phyloP scores from a whole-genome alignment of 495 filamentous ascomycete genomes.

The Talaromyces wortmannii region DNA sequence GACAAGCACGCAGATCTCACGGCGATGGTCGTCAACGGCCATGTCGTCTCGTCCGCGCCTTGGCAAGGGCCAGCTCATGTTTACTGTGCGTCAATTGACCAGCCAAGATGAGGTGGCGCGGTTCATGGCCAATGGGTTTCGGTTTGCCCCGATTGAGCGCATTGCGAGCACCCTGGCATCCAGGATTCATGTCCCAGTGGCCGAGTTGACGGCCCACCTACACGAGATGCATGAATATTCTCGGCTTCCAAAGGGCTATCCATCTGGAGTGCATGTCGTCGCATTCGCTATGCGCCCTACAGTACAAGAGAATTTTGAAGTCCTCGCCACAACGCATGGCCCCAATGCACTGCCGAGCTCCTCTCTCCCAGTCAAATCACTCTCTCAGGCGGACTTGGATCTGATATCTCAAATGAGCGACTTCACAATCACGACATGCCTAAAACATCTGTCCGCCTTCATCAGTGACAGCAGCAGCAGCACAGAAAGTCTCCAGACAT shows the following conservation, averaged over 20 bases:
- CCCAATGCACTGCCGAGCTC: constrained; percentile 63
- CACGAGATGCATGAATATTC: constrained; percentile 55
- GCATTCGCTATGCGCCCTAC: constrained; percentile 68
- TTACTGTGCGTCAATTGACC: constrained; percentile 64
- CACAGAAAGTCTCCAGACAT: background rate
- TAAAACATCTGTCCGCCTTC: constrained; percentile 36
- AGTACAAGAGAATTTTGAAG: constrained; percentile 61
- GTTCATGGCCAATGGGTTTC: constrained; percentile 66
- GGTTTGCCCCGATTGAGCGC: constrained; percentile 64
- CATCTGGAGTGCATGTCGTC: constrained; percentile 66
- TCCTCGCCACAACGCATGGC: constrained; percentile 59
- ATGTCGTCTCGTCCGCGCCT: constrained; percentile 21
- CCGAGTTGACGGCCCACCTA: constrained; percentile 47
- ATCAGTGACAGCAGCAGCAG: constrained; percentile 3
- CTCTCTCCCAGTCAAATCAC: constrained; percentile 40
- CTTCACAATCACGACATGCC: constrained; percentile 43
- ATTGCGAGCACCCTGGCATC: constrained; percentile 60
- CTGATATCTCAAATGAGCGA: constrained; percentile 52
- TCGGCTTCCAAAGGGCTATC: constrained; percentile 39
- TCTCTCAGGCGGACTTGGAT: constrained; percentile 36
- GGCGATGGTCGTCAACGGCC: constrained; percentile 12
- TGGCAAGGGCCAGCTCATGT: constrained; percentile 70
- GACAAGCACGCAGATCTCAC: constrained; percentile 45
- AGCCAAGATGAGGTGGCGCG: constrained; percentile 51
- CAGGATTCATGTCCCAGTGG: constrained; percentile 61